Evolutionary conservation across 192 early-diverging fungal species (phyloP), one percentile per base, ranked within the genome.

Genomic region (Backusella luteola): DNA sequence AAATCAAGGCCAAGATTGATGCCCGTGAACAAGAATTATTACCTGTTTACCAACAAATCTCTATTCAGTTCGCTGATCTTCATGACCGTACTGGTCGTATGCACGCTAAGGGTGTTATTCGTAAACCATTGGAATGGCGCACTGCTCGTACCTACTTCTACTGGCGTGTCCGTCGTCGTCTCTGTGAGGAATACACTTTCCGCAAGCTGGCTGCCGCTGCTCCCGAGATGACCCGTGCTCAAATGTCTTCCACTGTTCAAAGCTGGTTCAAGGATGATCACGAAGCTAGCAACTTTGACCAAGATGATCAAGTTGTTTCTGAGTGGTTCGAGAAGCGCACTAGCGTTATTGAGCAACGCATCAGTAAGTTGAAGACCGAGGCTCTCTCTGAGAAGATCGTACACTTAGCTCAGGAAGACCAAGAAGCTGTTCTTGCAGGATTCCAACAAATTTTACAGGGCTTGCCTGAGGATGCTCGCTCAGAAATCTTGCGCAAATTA

Each of bases 71-170:
- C 78, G 98, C 98, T 35, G 98, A 99, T 82, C 89, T 99, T 71
- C 98, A 99, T 81, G 98, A 99, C 87, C 92, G 89, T 52, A 93
- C 97, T 29, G 93, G 94, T 19, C 94, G 98, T 77, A 98, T 99
- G 97, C 86, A 91, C 34, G 94, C 93, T 85, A 99, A 99, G 93
- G 91, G 92, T 52, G 93, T 93, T 1, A 92, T 99, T 73, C 86
- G 91, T 29, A 86, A 91, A 56, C 81, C 93, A 9, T 81, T 99
- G 12, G 84, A 91, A 74, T 99, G 96, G 95, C 77, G 87, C 14
- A 77, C 92, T 15, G 81, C 95, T 0, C 93, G 98, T 67, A 82
- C 86, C 23, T 94, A 90, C 91, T 99, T 99, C 85, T 97, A 94
- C 92, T 94, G 94, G 91, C 91, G 98, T 77, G 87, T 98, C 53